Evolutionary conservation across 2,329 filamentous ascomycete genomes (phyloP).

Genomic region (Falciphora oryzae): DNA sequence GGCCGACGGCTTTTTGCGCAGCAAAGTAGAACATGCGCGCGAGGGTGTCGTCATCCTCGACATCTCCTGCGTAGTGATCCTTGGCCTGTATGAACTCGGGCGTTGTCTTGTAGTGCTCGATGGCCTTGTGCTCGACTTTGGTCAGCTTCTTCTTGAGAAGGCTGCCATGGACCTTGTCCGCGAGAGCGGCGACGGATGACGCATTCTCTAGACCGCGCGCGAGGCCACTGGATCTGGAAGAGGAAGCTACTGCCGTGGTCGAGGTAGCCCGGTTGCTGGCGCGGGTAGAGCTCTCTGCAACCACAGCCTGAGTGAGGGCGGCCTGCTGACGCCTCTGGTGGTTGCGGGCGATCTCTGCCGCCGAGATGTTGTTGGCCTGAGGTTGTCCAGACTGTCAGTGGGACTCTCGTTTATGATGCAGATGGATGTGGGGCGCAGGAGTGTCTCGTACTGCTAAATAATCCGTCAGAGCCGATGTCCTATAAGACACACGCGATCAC

Average conservation of each 20-base stretch:
- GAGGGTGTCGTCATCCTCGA: conserved; percentile 46
- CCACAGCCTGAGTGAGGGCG: conserved; percentile 5
- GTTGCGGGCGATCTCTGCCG: conserved; percentile 41
- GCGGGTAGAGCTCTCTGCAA: conserved; percentile 1
- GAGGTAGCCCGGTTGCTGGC: conserved; percentile 8
- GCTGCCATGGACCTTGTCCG: conserved; percentile 19
- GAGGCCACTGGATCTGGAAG: conserved; percentile 2
- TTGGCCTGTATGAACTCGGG: conserved; percentile 46
- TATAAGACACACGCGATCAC: conserved; percentile 10
- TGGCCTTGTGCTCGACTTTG: conserved; percentile 46
- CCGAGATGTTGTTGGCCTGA: conserved; percentile 67
- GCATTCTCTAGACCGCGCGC: conserved; percentile 6
- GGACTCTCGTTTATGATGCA: neutral
- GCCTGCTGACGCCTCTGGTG: conserved; percentile 22
- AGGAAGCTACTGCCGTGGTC: conserved; percentile 16
- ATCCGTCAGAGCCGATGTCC: conserved; percentile 48
- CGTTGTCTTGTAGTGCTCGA: conserved; percentile 47
- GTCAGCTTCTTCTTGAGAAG: conserved; percentile 38
- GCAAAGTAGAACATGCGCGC: conserved; percentile 42
- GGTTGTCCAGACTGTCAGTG: neutral
- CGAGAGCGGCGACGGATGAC: conserved; percentile 13
- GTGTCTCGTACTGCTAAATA: conserved; percentile 39
- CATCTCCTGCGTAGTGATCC: conserved; percentile 26
- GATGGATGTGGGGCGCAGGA: neutral
- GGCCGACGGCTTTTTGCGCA: conserved; percentile 56